Percentiles rank a stretch among this genome's conserved stretches.
Evolutionary conservation across 2,329 filamentous ascomycete genomes (phyloP).

Genomic region (Colletotrichum sp.): DNA sequence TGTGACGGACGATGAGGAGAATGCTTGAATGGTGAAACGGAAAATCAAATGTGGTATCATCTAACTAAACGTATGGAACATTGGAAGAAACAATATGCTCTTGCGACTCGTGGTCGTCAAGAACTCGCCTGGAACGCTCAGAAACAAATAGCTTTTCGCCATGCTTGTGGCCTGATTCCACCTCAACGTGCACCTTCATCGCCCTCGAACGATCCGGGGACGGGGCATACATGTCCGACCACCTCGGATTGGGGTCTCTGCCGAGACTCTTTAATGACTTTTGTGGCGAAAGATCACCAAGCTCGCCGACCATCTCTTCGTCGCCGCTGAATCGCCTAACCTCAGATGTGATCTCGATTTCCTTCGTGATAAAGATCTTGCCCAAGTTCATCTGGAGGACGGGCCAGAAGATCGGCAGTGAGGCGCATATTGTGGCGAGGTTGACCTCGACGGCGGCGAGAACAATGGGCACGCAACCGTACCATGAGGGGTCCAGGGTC

Average conservation of each 20-base stretch:
- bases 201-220: background rate
- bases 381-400: constrained; percentile 30
- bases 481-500: constrained; percentile 39
- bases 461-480: constrained; percentile 34
- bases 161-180: background rate
- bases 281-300: background rate
- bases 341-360: constrained; percentile 31
- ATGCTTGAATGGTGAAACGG: background rate
- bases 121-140: background rate
- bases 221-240: background rate
- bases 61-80: background rate
- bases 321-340: constrained; percentile 3
- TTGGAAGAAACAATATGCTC: background rate
- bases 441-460: constrained; percentile 38
- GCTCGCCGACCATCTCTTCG: background rate
- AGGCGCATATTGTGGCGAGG: constrained; percentile 15
- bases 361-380: constrained; percentile 39
- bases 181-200: background rate
- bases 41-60: background rate
- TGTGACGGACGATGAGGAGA: background rate
- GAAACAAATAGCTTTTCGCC: background rate
- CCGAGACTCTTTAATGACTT: background rate
- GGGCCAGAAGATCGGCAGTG: constrained; percentile 16
- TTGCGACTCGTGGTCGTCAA: background rate
- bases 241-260: background rate